These are phyloP conservation scores for Stephania japonica DNA, from an alignment of 164 flowering plant species.

Conservation along the genomic window DNA sequence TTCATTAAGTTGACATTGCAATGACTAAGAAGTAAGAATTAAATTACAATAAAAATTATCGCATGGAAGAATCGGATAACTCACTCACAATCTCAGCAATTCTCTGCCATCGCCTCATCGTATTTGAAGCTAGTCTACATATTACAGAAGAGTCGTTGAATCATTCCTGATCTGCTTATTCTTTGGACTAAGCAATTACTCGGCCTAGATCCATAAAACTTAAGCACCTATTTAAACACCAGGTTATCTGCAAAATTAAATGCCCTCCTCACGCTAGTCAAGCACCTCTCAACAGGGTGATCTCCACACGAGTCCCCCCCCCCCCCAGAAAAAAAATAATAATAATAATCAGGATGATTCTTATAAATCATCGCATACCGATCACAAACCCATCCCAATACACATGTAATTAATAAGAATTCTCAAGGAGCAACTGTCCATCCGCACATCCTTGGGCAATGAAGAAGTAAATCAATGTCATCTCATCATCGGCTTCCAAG, in stretches of 20 bases:
- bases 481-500: constrained; percentile 93
- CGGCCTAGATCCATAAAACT: constrained; percentile 75
- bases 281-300: constrained; percentile 77
- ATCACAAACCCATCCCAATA: constrained; percentile 81
- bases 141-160: constrained; percentile 54
- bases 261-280: constrained; percentile 88
- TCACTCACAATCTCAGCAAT: constrained; percentile 26
- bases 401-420: constrained; percentile 74
- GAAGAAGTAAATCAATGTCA: constrained; percentile 78
- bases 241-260: constrained; percentile 93
- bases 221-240: no score
- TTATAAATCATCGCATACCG: constrained; percentile 79
- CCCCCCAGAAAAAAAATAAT: no score
- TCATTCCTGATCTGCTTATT: constrained; percentile 77
- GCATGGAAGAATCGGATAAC: constrained; percentile 20
- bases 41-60: constrained; percentile 12
- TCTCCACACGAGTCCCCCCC: constrained; percentile 96
- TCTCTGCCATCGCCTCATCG: constrained; percentile 30
- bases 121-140: constrained; percentile 57
- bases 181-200: constrained; percentile 76
- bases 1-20: constrained; percentile 23
- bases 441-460: constrained; percentile 66
- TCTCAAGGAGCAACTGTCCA: constrained; percentile 71
- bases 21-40: constrained; percentile 25
- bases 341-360: constrained; percentile 82